Evolutionary conservation across 2,329 filamentous ascomycete genomes (phyloP).

Genomic region (Setomelanomma holmii): DNA sequence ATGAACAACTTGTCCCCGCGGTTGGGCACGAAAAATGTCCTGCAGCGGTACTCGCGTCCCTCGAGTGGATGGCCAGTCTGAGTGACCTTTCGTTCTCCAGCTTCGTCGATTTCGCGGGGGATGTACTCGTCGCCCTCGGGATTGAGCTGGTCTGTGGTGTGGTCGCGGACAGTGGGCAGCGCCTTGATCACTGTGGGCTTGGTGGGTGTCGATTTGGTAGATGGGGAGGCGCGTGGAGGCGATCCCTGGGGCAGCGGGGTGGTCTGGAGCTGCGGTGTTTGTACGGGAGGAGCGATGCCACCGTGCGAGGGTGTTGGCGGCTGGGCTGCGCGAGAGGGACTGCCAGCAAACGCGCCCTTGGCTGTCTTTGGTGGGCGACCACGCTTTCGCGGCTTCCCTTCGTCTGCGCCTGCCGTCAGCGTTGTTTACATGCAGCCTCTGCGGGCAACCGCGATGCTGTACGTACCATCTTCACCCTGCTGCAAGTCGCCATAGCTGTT

Average conservation of each 20-base stretch:
- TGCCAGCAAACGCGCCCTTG: slow-evolving; percentile 61
- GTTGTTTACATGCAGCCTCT: background rate
- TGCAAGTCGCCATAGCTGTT: slow-evolving; percentile 43
- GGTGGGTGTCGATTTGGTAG: slow-evolving; percentile 75
- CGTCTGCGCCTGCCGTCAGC: slow-evolving; percentile 31
- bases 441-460: slow-evolving; percentile 10
- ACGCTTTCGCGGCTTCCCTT: slow-evolving; percentile 49
- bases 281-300: slow-evolving; percentile 57
- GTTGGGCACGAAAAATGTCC: slow-evolving; percentile 91
- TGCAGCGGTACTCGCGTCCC: slow-evolving; percentile 85
- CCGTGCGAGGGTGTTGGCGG: slow-evolving; percentile 58
- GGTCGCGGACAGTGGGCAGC: slow-evolving; percentile 91
- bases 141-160: slow-evolving; percentile 94
- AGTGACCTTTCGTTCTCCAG: slow-evolving; percentile 93
- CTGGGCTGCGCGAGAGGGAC: slow-evolving; percentile 61
- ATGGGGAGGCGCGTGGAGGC: slow-evolving; percentile 68
- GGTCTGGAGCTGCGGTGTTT: slow-evolving; percentile 63
- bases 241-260: slow-evolving; percentile 58
- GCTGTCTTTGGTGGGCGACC: slow-evolving; percentile 67
- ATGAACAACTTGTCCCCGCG: slow-evolving; percentile 95
- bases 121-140: slow-evolving; percentile 92
- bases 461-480: slow-evolving; percentile 43
- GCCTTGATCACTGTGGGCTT: slow-evolving; percentile 87
- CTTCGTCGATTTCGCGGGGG: slow-evolving; percentile 89
- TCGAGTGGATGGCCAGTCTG: slow-evolving; percentile 81